Evolutionary conservation across 805 yeast species (phyloP).

Genomic region (Candida quercuum): DNA sequence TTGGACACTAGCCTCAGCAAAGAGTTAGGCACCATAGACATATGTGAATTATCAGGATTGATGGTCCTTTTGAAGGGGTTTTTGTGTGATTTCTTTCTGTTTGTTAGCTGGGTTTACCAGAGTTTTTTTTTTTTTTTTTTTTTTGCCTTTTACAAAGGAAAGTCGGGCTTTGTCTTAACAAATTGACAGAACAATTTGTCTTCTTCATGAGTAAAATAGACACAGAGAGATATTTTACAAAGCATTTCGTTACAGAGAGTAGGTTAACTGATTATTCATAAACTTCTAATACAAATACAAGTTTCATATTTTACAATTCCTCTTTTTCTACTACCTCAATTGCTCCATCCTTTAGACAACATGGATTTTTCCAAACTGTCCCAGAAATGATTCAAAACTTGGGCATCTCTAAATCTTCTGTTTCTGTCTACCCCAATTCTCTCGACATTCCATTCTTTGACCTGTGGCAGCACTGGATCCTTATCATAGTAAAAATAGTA

Average conservation of each 20-base stretch:
- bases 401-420: conserved; percentile 83
- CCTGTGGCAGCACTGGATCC: conserved; percentile 70
- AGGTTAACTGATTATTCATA: neutral
- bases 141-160: no score
- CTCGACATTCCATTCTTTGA: conserved; percentile 86
- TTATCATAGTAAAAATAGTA: conserved; percentile 71
- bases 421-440: conserved; percentile 73
- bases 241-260: neutral
- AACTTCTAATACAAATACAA: neutral
- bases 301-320: neutral
- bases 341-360: conserved; percentile 48
- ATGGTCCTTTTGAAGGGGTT: no score
- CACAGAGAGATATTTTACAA: neutral
- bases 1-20: no score
- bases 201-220: no score
- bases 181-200: no score
- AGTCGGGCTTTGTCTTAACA: no score
- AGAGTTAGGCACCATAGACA: no score
- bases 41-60: no score
- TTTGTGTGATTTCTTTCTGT: no score
- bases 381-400: conserved; percentile 85
- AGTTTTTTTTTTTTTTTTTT: no score
- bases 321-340: neutral
- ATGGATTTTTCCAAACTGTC: conserved; percentile 70
- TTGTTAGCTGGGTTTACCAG: no score